Conservation (phyloP, 306 rosid genomes). For the Cucurbita pepo region DNA sequence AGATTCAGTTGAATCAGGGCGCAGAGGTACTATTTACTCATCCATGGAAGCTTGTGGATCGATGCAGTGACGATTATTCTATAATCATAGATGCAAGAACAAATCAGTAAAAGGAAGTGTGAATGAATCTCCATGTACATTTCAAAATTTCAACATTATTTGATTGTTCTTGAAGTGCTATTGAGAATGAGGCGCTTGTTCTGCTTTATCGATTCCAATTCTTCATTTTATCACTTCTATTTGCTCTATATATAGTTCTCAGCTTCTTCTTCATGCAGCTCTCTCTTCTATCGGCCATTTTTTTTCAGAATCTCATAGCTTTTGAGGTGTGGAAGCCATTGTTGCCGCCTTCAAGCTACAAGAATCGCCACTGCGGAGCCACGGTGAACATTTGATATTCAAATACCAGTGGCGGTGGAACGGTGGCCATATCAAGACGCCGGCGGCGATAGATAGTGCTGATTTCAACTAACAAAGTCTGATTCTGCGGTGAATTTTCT, state of each 20-base stretch:
- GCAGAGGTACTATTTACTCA: not conserved
- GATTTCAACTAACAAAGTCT: not conserved
- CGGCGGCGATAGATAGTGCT: not conserved
- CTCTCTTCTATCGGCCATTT: not conserved
- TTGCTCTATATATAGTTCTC: not conserved
- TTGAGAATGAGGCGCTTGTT: not conserved
- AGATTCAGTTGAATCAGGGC: not conserved
- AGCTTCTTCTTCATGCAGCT: not conserved
- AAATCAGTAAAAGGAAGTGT: not conserved
- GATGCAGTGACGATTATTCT: not conserved
- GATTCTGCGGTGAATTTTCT: not conserved
- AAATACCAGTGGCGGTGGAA: not conserved
- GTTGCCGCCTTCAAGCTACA: not conserved
- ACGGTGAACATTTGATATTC: not conserved
- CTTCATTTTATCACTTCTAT: not conserved
- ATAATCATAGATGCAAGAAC: not conserved
- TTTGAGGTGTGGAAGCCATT: not conserved
- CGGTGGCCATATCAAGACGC: not conserved
- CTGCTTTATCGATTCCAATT: not conserved
- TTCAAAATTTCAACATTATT: not conserved
- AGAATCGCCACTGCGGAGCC: not conserved
- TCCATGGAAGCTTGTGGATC: not conserved
- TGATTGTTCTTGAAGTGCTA: not conserved
- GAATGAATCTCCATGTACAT: not conserved
- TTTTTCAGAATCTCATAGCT: not conserved